Evolutionary conservation across 805 yeast genomes (phyloP), one percentile per base, ranked within the genome.

Genomic region (Candida golubevii): DNA sequence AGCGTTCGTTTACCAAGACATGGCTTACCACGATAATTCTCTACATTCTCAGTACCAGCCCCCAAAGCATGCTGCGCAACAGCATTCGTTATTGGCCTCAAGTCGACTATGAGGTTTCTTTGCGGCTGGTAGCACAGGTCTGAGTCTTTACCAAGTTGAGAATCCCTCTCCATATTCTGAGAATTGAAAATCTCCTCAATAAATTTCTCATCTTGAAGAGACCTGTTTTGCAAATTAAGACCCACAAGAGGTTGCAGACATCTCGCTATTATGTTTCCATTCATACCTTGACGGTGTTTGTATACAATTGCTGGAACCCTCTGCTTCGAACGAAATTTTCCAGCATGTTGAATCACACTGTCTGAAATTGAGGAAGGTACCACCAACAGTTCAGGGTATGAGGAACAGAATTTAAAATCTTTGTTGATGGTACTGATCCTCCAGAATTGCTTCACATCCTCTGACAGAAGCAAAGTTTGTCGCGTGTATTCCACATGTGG

Each of bases 31-130:
- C 81, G 75, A 65, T 93, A 91, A 58, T 88, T 80, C 45, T 91
- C 97, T 74, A 89, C 86, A 52, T 79, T 84, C 60, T 93, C 99
- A 0, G 97, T 85, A 1, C 99, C 99, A n/a, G 97, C 99, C 10
- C 99, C 99, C 12, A 93, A 66, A 0, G 98, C 98, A 37, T 88
- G 87, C 57, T 93, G 98, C 0, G 97, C 98, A 78, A 89, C 78
- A 7, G 98, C 98, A 63, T 93, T 93, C 0, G 97, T 85, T 26
- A 89, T 63, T 0, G 99, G 99, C 44, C 99, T 72, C 18, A 95
- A 85, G 66, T 93, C 99, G 5, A 88, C 91, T 28, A 93, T 82
- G 27, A 93, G 63, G 57, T 90, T 75, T 57, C 53, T 61, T 63
- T 68, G 69, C 7, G 72, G 71, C 48, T 68, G 72, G 14, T 55